Conservation (phyloP, 176 grass and related monocot genomes). For the Tillandsia fasciculata region DNA sequence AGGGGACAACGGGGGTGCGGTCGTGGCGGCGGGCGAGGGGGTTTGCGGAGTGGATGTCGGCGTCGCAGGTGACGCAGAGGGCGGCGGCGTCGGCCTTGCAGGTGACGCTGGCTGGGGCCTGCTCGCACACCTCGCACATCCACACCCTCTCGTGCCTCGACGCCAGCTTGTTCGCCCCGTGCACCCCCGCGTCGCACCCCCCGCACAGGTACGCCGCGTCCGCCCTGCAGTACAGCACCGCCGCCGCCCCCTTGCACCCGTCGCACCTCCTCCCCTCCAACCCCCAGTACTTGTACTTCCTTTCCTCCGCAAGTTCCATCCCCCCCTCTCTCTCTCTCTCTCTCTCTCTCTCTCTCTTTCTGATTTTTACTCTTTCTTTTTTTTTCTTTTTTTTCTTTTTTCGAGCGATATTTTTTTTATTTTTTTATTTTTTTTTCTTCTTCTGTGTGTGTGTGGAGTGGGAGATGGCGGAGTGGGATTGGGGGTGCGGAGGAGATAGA, state of each 20-base stretch:
- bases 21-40: slow-evolving; percentile 77
- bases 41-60: slow-evolving; percentile 48
- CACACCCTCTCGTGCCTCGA: slow-evolving; percentile 44
- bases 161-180: slow-evolving; percentile 32
- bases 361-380: not conserved
- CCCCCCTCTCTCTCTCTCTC: not conserved
- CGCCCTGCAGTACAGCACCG: slow-evolving; percentile 35
- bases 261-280: slow-evolving; percentile 19
- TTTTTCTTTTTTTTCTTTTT: not conserved
- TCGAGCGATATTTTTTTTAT: too few species aligned
- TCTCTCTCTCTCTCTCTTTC: not conserved
- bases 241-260: slow-evolving; percentile 26
- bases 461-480: not conserved
- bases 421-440: not conserved
- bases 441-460: not conserved
- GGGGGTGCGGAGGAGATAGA: not conserved
- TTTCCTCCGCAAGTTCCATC: not conserved
- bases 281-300: not conserved
- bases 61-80: slow-evolving; percentile 22
- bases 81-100: slow-evolving; percentile 92
- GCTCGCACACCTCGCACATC: slow-evolving; percentile 81
- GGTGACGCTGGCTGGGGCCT: slow-evolving; percentile 54
- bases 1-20: slow-evolving; percentile 51
- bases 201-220: slow-evolving; percentile 44
- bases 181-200: slow-evolving; percentile 42